phyloP scores from a whole-genome alignment of 371 early-diverging fungal genomes.

The Coemansia sp. region DNA sequence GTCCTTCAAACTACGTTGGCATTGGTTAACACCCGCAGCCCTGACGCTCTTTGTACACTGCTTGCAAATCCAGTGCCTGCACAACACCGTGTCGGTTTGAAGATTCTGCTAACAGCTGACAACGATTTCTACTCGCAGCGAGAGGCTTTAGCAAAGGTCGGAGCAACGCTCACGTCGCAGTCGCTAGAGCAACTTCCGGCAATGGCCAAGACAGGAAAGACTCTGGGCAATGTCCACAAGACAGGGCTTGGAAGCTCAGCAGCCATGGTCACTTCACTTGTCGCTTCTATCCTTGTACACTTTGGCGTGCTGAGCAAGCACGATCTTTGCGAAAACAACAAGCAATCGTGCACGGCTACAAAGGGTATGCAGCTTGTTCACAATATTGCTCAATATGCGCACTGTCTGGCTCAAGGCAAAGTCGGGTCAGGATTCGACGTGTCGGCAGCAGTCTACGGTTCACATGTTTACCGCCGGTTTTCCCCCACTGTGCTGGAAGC shows the following conservation, averaged over 20 bases:
- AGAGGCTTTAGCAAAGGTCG: conserved; percentile 57
- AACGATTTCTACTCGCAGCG: conserved; percentile 96
- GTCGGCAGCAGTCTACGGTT: conserved; percentile 86
- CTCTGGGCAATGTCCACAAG: conserved; percentile 78
- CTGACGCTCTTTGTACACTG: conserved; percentile 53
- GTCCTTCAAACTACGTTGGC: conserved; percentile 54
- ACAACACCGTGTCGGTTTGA: conserved; percentile 52
- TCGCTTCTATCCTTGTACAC: conserved; percentile 73
- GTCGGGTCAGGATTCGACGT: conserved; percentile 97
- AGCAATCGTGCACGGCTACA: neutral
- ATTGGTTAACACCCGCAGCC: conserved; percentile 27
- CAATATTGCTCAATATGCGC: conserved; percentile 85
- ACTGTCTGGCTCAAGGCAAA: conserved; percentile 96
- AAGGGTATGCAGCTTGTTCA: conserved; percentile 62
- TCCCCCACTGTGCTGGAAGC: conserved; percentile 66
- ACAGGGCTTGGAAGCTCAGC: conserved; percentile 96
- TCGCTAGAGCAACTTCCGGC: conserved; percentile 64
- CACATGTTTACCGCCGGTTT: conserved; percentile 83
- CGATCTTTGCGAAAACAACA: neutral
- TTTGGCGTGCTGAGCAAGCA: conserved; percentile 54
- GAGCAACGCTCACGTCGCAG: conserved; percentile 58
- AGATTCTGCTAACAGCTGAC: conserved; percentile 75
- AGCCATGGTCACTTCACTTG: conserved; percentile 85
- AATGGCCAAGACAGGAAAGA: conserved; percentile 67
- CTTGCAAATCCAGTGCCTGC: conserved; percentile 27